Conservation (phyloP, 2,329 filamentous ascomycete species). For the Blastomyces gilchristii region DNA sequence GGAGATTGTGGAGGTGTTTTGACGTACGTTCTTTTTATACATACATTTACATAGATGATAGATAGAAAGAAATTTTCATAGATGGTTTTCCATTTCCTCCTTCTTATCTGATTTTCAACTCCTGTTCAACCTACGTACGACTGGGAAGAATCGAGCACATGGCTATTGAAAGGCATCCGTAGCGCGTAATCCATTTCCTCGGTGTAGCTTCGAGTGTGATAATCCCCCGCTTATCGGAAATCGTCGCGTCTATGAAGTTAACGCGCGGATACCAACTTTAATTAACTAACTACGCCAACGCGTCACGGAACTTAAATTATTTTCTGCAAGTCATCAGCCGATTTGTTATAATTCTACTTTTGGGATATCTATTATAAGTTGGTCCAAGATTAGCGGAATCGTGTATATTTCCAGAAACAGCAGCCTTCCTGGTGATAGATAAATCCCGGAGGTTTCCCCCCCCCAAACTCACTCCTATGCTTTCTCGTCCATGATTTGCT, state of each 20-base stretch:
- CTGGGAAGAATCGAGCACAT: background rate
- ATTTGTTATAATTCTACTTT: too few relatives aligned
- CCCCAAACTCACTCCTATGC: too few relatives aligned
- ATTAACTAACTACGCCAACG: background rate
- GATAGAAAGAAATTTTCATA: background rate
- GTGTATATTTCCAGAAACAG: too few relatives aligned
- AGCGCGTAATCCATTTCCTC: background rate
- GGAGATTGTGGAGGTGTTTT: constrained; percentile 39
- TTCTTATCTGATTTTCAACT: background rate
- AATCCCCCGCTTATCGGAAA: background rate
- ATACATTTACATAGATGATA: background rate
- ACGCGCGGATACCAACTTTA: background rate
- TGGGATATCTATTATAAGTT: too few relatives aligned
- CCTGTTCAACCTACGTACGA: too few relatives aligned
- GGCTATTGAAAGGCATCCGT: background rate
- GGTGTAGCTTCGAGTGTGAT: background rate
- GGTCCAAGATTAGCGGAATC: too few relatives aligned
- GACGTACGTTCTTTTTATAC: constrained; percentile 10
- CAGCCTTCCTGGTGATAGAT: too few relatives aligned
- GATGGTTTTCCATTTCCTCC: background rate
- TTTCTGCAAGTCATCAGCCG: background rate
- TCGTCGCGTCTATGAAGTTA: background rate
- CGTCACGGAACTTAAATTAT: background rate
- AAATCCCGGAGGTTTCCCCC: too few relatives aligned
- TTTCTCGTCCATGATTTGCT: too few relatives aligned